These are phyloP conservation scores for Friedmanniomyces endolithicus DNA, from an alignment of 495 filamentous ascomycete species.

Conservation along the genomic window DNA sequence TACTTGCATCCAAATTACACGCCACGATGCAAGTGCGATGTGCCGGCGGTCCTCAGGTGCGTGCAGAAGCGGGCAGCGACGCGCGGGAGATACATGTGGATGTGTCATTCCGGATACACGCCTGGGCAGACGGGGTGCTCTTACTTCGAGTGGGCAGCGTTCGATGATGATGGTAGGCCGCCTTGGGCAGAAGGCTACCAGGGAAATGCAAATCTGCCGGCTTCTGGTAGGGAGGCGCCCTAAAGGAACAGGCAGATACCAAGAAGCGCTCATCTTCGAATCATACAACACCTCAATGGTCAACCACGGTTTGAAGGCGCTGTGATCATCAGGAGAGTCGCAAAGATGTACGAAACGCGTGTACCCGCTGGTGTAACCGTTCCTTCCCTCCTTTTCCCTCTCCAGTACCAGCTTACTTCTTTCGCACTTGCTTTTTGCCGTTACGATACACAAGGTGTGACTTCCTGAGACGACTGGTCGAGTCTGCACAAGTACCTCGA, in stretches of 20 bases:
- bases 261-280: too few relatives aligned
- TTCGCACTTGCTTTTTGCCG: background rate
- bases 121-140: conserved; percentile 65
- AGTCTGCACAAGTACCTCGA: background rate
- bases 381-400: background rate
- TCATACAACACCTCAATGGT: too few relatives aligned
- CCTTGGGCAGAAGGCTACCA: conserved; percentile 38
- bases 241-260: too few relatives aligned
- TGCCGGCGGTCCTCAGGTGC: conserved; percentile 63
- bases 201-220: conserved; percentile 11
- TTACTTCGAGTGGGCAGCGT: conserved; percentile 83
- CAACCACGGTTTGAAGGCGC: too few relatives aligned
- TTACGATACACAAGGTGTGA: background rate
- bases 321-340: too few relatives aligned
- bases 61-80: conserved; percentile 65
- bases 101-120: conserved; percentile 68
- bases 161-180: conserved; percentile 76
- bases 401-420: background rate
- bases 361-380: too few relatives aligned
- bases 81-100: conserved; percentile 81
- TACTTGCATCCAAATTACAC: conserved; percentile 60
- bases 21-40: conserved; percentile 52
- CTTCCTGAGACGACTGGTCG: background rate
- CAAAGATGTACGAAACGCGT: too few relatives aligned
- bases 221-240: background rate